Evolutionary conservation across 176 grass and related monocot species (phyloP).

Genomic region (Otatea glauca): DNA sequence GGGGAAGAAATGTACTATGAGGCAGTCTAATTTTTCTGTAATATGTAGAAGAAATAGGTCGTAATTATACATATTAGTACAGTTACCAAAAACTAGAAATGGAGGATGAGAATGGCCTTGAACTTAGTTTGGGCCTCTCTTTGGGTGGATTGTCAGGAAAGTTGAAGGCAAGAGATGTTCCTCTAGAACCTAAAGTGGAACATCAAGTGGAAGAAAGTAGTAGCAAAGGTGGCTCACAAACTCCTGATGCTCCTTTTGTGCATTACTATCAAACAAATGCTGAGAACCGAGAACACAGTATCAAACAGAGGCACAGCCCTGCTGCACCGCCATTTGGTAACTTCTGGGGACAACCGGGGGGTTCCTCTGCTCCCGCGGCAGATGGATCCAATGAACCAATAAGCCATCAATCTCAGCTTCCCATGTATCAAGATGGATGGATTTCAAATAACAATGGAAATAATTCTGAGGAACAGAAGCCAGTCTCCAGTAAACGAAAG

Average conservation of each 20-base stretch:
- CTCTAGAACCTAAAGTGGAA: conserved; percentile 62
- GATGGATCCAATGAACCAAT: conserved; percentile 46
- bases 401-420: conserved; percentile 42
- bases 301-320: conserved; percentile 62
- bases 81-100: conserved; percentile 46
- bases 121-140: conserved; percentile 90
- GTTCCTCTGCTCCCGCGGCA: conserved; percentile 29
- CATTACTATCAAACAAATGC: conserved; percentile 56
- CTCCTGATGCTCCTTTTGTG: conserved; percentile 68
- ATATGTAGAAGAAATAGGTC: conserved; percentile 11
- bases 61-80: conserved; percentile 1
- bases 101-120: conserved; percentile 90
- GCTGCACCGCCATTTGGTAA: conserved; percentile 46
- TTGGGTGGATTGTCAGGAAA: conserved; percentile 73
- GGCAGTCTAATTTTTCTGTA: not conserved
- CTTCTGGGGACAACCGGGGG: conserved; percentile 64
- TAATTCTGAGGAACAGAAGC: conserved; percentile 61
- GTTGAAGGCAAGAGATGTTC: conserved; percentile 55
- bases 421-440: conserved; percentile 56
- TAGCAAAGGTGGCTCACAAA: conserved; percentile 54
- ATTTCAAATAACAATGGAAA: conserved; percentile 47
- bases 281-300: conserved; percentile 63
- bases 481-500: conserved; percentile 48
- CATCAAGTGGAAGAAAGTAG: conserved; percentile 78
- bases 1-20: not conserved